Evolutionary conservation across 1,139 yeast species (phyloP), one percentile per base, ranked within the genome.

Genomic region (Williopsis jadinii): DNA sequence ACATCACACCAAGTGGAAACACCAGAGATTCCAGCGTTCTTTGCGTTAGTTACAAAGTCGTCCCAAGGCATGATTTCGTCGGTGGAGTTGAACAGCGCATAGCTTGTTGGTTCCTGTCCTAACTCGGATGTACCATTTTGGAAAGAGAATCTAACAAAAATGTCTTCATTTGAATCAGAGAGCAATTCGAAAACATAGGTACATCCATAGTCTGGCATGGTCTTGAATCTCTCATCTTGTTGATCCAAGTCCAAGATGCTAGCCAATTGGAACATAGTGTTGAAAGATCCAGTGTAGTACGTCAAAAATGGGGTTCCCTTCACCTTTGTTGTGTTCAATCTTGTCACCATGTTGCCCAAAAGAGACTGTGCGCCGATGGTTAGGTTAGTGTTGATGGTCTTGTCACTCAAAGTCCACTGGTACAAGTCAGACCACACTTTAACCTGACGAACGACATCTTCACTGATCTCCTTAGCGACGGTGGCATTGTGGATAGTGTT

Each of bases 141-240:
- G 59, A 67, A 60, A 8, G 68, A 62, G 52, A 69, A 68, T 45
- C 66, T 64, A 15, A 70, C 71, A 41, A 46, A 63, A 3, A 26
- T 36, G 28, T 54, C 54, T 35, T 55, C 48, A 5, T 50, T 48
- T 6, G 45, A 35, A 41, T 61, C 53, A 28, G 54, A 36, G 41
- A 67, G 53, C 29, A 70, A 52, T 42, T 70, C 75, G 53, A 66
- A 68, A 9, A 67, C 71, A 36, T 61, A 55, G 5, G 68, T 57
- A 19, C 70, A 52, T 30, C 71, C 73, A 48, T 69, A 70, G 40
- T 63, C 61, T 45, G 72, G 70, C 60, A 68, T 58, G 15, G 71
- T 71, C 19, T 67, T 63, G 54, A 68, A 70, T 43, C 63, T 54
- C 29, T 53, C 59, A 38, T 61, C 58, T 19, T 51, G 52, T 30